phyloP scores from a whole-genome alignment of 441 rosid species.

The California macrophylla region DNA sequence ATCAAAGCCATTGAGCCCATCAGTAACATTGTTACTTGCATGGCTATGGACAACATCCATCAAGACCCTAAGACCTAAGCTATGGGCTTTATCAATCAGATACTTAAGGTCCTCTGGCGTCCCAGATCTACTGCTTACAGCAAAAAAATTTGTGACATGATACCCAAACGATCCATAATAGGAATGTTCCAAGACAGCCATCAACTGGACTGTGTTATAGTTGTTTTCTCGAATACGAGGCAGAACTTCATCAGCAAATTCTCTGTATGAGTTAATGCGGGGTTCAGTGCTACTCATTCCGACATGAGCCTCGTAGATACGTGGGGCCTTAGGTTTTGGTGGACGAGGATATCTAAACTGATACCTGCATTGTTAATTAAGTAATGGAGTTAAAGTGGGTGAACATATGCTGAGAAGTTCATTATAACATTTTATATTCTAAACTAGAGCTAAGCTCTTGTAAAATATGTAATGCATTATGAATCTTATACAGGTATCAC shows the following conservation, averaged over 20 bases:
- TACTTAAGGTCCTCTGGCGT: constrained; percentile 80
- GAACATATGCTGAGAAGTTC: constrained; percentile 3
- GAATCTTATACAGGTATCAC: neutral
- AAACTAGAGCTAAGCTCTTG: neutral
- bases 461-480: constrained; percentile 1
- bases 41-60: constrained; percentile 82
- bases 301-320: constrained; percentile 78
- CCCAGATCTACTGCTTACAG: constrained; percentile 75
- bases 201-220: constrained; percentile 63
- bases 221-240: constrained; percentile 65
- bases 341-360: constrained; percentile 52
- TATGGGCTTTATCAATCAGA: constrained; percentile 75
- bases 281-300: constrained; percentile 83
- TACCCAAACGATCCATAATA: constrained; percentile 82
- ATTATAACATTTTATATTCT: neutral
- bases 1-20: constrained; percentile 82
- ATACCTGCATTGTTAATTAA: constrained; percentile 39
- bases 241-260: constrained; percentile 68
- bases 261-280: constrained; percentile 52
- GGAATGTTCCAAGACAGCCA: constrained; percentile 85
- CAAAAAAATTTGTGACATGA: constrained; percentile 71
- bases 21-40: constrained; percentile 67
- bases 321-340: constrained; percentile 56
- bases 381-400: constrained; percentile 1
- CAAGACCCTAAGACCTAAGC: constrained; percentile 58